Evolutionary conservation across 2,329 filamentous ascomycete species (phyloP).

Genomic region (Fusarium tupiense): DNA sequence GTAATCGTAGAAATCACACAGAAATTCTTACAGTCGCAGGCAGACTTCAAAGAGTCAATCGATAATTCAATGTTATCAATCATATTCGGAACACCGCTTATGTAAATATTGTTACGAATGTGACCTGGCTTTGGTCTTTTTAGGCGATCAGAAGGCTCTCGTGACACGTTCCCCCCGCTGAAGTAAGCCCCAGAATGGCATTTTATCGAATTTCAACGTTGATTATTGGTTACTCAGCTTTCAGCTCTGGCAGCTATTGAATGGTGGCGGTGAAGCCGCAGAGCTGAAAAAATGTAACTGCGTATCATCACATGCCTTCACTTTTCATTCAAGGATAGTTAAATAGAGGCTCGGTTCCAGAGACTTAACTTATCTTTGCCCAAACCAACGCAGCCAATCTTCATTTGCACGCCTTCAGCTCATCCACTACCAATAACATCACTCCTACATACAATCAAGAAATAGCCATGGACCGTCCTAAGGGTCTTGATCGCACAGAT

Average conservation of each 20-base stretch:
- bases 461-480: neutral
- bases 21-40: too few species aligned
- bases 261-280: neutral
- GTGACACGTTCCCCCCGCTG: neutral
- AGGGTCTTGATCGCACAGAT: neutral
- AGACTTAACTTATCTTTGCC: neutral
- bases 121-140: accelerated
- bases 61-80: neutral
- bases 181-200: neutral
- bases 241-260: neutral
- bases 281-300: neutral
- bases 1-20: too few species aligned
- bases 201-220: neutral
- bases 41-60: too few species aligned
- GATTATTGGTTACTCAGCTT: neutral
- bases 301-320: neutral
- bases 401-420: neutral
- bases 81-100: neutral
- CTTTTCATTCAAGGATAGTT: accelerated
- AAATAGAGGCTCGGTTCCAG: neutral
- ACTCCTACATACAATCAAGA: neutral
- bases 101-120: neutral
- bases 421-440: neutral
- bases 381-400: neutral
- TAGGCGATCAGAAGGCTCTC: neutral